A percentile compares a stretch with the other conserved stretches of the same genome.
Evolutionary conservation across 495 filamentous ascomycete genomes (phyloP).

Genomic region (Talaromyces thailandensis): DNA sequence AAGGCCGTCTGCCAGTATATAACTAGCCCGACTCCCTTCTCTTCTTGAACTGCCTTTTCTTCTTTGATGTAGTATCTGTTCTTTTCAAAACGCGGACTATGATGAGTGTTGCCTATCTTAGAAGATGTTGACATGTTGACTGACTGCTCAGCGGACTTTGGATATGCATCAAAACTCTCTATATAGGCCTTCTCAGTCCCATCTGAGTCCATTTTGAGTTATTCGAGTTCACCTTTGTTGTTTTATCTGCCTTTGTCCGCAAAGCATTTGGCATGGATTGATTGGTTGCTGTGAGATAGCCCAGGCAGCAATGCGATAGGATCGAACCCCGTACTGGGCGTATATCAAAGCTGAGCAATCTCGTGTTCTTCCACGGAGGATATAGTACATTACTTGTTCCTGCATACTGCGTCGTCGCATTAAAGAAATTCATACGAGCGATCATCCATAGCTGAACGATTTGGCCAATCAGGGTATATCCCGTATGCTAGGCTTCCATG

Average conservation of each 20-base stretch:
- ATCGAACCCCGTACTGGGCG: background rate
- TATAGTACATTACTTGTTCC: background rate
- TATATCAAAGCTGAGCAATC: background rate
- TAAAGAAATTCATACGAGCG: background rate
- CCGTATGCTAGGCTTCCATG: background rate
- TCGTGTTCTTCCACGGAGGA: background rate
- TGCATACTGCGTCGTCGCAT: background rate
- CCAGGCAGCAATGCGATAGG: too few relatives aligned
- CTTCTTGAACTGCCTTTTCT: background rate
- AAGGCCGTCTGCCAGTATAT: background rate
- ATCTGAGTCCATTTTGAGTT: background rate
- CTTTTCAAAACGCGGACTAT: background rate
- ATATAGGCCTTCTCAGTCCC: background rate
- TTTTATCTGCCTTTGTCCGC: background rate
- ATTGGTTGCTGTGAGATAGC: background rate
- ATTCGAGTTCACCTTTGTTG: background rate
- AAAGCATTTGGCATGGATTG: background rate
- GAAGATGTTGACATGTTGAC: background rate
- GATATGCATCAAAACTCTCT: background rate
- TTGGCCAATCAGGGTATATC: background rate
- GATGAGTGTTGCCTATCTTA: background rate
- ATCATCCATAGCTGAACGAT: background rate
- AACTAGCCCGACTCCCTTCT: background rate
- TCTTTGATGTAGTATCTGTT: background rate
- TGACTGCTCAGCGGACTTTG: background rate